Percentiles rank a stretch among this genome's conserved stretches.
These are phyloP conservation scores for Porodaedalea pini DNA, from an alignment of 1,284 basidiomycete species.

Conservation along the genomic window DNA sequence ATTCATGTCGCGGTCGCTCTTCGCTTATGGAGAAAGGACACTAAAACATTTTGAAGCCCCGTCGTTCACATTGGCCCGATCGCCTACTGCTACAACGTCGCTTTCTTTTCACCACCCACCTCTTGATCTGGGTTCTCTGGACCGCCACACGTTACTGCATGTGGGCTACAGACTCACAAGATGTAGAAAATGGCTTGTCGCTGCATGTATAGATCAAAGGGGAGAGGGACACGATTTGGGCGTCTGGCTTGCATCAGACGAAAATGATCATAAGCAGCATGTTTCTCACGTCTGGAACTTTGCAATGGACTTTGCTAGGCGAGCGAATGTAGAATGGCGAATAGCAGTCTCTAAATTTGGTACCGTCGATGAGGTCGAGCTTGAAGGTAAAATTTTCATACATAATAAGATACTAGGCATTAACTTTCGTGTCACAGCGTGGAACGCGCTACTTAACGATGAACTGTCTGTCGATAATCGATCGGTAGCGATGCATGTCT, in stretches of 20 bases:
- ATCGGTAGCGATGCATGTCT: conserved; percentile 48
- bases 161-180: conserved; percentile 64
- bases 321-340: conserved; percentile 74
- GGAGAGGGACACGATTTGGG: conserved; percentile 68
- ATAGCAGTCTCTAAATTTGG: conserved; percentile 69
- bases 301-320: conserved; percentile 52
- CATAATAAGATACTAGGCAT: no score
- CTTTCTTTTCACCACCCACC: conserved; percentile 43
- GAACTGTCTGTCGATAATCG: conserved; percentile 34
- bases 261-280: conserved; percentile 38
- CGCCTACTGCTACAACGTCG: conserved; percentile 41
- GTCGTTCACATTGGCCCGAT: conserved; percentile 58
- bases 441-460: conserved; percentile 51
- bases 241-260: conserved; percentile 57
- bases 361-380: conserved; percentile 50
- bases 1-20: conserved; percentile 50
- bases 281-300: conserved; percentile 66
- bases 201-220: conserved; percentile 71
- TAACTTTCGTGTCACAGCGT: conserved; percentile 53
- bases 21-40: conserved; percentile 38
- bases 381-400: conserved; percentile 63
- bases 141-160: conserved; percentile 69
- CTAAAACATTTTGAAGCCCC: conserved; percentile 58
- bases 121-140: conserved; percentile 60
- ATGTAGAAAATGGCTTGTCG: conserved; percentile 70